Evolutionary conservation across 352 stramenopile genomes (phyloP), one percentile per base, ranked within the genome.

Genomic region (Globisporangium nodosum): DNA sequence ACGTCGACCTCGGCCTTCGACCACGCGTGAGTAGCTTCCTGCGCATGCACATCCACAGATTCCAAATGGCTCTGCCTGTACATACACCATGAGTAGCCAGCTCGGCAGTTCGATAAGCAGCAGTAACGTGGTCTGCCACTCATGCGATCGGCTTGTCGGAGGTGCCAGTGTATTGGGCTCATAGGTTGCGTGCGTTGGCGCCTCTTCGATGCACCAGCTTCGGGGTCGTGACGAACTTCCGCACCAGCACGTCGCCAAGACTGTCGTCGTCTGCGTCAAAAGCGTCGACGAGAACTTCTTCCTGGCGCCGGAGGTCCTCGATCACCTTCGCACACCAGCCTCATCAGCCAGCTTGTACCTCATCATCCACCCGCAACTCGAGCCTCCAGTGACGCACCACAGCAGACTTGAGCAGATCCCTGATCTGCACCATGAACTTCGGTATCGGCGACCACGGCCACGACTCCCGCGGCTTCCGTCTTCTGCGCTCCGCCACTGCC

Each of bases 371-470:
- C 11, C 18, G n/a, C 43, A 5, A 60, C 24, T 27, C 24, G 24
- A 27, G 24, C 24, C 24, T 27, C 24, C 24, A 27, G 24, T 27
- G 24, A 27, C 61, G 45, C 65, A 83, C 74, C 71, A 84, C 65
- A 27, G 72, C 24, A 31, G 71, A 73, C n/a, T 49, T 37, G 35
- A 84, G 37, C 12, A 77, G 56, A 16, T 55, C 39, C 54, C 73
- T 78, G 50, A 79, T 61, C 54, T 61, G 48, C 9, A 66, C 30
- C 49, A 68, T 43, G 20, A 65, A 50, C 37, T 52, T 72, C 8
- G 69, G 71, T 48, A 83, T 52, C 30, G 69, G 68, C 30, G 71
- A 78, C 73, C 73, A 80, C 30, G 49, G 16, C 43, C 45, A 45
- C 55, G 63, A 43, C 18, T 66, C 64, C 21, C 66, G 46, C 8